phyloP scores from a whole-genome alignment of 2,329 filamentous ascomycete genomes.

The Setomelanomma holmii region DNA sequence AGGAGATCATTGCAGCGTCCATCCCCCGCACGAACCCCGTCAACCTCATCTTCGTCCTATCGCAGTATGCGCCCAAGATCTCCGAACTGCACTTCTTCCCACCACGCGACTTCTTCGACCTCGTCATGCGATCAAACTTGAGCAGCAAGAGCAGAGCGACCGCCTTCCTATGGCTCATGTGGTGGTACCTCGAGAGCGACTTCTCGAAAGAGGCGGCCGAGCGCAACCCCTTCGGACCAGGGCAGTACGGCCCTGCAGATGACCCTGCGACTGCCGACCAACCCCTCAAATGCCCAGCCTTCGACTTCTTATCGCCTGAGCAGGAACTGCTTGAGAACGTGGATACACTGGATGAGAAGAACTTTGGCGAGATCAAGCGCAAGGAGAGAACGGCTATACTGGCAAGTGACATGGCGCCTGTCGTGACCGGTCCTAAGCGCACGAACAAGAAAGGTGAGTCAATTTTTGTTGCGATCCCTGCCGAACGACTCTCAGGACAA shows the following conservation, averaged over 20 bases:
- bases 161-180: constrained; percentile 97
- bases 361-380: constrained; percentile 76
- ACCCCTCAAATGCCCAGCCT: constrained; percentile 67
- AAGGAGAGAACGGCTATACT: constrained; percentile 75
- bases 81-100: constrained; percentile 91
- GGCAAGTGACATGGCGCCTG: constrained; percentile 74
- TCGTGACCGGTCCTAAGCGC: constrained; percentile 62
- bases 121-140: constrained; percentile 88
- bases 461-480: neutral
- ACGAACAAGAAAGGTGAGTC: constrained; percentile 56
- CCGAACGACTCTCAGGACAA: neutral
- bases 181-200: constrained; percentile 98
- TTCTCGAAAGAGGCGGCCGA: constrained; percentile 87
- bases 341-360: constrained; percentile 72
- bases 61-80: constrained; percentile 86
- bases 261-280: constrained; percentile 51
- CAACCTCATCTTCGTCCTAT: constrained; percentile 94
- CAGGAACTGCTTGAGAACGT: constrained; percentile 75
- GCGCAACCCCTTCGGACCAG: constrained; percentile 85
- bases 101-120: constrained; percentile 89
- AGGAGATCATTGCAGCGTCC: constrained; percentile 74
- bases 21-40: constrained; percentile 93
- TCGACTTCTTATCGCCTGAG: constrained; percentile 70
- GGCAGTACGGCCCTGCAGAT: constrained; percentile 47
- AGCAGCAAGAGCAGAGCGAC: constrained; percentile 82